A percentile compares a stretch with the other conserved stretches of the same genome.
These are phyloP conservation scores for Huntiella bhutanensis DNA, from an alignment of 2,329 filamentous ascomycete genomes.

Conservation along the genomic window DNA sequence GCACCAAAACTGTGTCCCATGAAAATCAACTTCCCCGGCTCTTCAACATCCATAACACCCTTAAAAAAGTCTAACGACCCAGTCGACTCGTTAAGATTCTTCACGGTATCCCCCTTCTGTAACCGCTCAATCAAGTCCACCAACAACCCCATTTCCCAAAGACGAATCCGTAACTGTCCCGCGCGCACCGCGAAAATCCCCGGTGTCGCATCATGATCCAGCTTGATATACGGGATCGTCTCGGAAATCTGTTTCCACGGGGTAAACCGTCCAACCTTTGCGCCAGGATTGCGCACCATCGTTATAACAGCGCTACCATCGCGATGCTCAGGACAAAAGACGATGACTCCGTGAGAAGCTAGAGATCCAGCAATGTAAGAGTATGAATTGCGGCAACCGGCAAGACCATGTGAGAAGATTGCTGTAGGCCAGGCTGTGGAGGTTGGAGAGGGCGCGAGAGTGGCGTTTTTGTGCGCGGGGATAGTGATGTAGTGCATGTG, in stretches of 20 bases:
- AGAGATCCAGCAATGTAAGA: constrained; percentile 65
- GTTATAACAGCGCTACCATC: constrained; percentile 65
- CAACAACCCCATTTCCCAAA: constrained; percentile 60
- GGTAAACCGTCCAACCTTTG: constrained; percentile 19
- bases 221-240: constrained; percentile 28
- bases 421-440: constrained; percentile 53
- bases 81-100: constrained; percentile 34
- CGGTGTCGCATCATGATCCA: constrained; percentile 43
- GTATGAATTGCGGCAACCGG: constrained; percentile 65
- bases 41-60: constrained; percentile 44
- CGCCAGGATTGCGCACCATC: constrained; percentile 43
- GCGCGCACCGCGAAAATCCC: constrained; percentile 51
- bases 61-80: constrained; percentile 36
- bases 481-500: constrained; percentile 57
- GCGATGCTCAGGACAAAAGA: constrained; percentile 65
- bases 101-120: constrained; percentile 32
- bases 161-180: constrained; percentile 51
- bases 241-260: constrained; percentile 7
- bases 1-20: constrained; percentile 70
- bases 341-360: constrained; percentile 63
- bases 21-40: constrained; percentile 55
- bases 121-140: constrained; percentile 50
- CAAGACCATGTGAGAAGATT: constrained; percentile 73
- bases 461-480: constrained; percentile 53
- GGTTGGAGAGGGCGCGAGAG: constrained; percentile 31